A percentile compares a stretch with the other conserved stretches of the same genome.
Evolutionary conservation across 768 basidiomycete genomes (phyloP).

Genomic region (Cystofilobasidium capitatum): DNA sequence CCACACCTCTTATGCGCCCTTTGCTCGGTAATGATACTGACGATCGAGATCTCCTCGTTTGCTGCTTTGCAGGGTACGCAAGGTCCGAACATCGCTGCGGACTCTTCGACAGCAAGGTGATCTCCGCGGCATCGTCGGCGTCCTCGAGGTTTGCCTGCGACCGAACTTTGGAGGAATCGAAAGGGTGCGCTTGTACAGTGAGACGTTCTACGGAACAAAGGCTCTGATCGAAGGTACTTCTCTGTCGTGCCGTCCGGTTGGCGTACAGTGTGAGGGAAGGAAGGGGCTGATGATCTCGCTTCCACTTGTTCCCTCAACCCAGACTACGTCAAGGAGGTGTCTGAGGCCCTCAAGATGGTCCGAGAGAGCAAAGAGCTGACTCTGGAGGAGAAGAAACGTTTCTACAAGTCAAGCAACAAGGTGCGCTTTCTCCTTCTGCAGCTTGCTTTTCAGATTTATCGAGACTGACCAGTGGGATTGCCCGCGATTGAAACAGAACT

Average conservation of each 20-base stretch:
- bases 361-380: conserved; percentile 63
- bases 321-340: conserved; percentile 76
- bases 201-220: conserved; percentile 92
- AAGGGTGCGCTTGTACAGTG: conserved; percentile 77
- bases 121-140: conserved; percentile 72
- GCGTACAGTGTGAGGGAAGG: not conserved
- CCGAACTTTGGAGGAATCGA: conserved; percentile 91
- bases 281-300: not conserved
- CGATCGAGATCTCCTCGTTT: no score
- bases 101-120: conserved; percentile 66
- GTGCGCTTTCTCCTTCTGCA: not conserved
- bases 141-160: conserved; percentile 80
- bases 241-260: not conserved
- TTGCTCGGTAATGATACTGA: no score
- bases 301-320: not conserved
- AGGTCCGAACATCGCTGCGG: conserved; percentile 64
- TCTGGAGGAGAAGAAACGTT: conserved; percentile 77
- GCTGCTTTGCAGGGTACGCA: conserved; percentile 11
- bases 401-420: conserved; percentile 79
- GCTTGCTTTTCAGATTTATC: not conserved
- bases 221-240: conserved; percentile 68
- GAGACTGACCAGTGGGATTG: no score
- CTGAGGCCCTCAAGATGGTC: conserved; percentile 63
- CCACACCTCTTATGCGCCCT: not conserved
- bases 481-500: conserved; percentile 49